Evolutionary conservation across 495 filamentous ascomycete species (phyloP), one percentile per base, ranked within the genome.

Genomic region (Glonium stellatum): DNA sequence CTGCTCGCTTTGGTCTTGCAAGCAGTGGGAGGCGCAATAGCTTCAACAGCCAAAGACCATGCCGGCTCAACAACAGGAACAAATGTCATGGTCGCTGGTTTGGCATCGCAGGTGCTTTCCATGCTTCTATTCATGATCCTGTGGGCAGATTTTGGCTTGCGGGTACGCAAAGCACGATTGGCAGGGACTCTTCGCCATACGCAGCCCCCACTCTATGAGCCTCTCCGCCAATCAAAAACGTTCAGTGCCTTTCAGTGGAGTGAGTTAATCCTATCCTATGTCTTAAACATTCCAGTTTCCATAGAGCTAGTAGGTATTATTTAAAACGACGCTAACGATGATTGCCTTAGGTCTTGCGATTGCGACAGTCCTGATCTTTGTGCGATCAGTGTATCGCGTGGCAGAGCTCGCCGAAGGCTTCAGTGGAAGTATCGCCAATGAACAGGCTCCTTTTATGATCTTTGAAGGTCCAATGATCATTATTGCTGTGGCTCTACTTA

Each of bases 401-500:
- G 82, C 80, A 9, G 86, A 89, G 76, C 73, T 89, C 52, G 74
- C 74, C 47, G 69, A 71, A n/a, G 86, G 86, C n/a, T 88, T 83
- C 71, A 56, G 70, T 11, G 80, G 86, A 22, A 55, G 65, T 0
- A 68, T 88, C 53, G 84, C 80, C 49, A 79, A 75, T 51, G 71
- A 87, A 44, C 76, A 90, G 71, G 73, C 78, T 11, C 64, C 81
- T 9, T 86, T 88, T 67, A 82, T 90, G 74, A 74, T 87, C 25
- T 77, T 90, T 21, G 87, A 90, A 73, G 83, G 85, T 22, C 71
- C 81, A n/a, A 84, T 89, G 84, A 82, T 90, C 65, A 71, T 77
- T 13, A 64, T 84, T 48, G 82, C 86, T 15, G 56, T 63, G 15
- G 22, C 57, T 9, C 27, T 48, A 15, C 57, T 67, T 55, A 63